A percentile compares a stretch with the other conserved stretches of the same genome.
Evolutionary conservation across 192 early-diverging fungal genomes (phyloP).

Genomic region (Backusella mclennaniae): DNA sequence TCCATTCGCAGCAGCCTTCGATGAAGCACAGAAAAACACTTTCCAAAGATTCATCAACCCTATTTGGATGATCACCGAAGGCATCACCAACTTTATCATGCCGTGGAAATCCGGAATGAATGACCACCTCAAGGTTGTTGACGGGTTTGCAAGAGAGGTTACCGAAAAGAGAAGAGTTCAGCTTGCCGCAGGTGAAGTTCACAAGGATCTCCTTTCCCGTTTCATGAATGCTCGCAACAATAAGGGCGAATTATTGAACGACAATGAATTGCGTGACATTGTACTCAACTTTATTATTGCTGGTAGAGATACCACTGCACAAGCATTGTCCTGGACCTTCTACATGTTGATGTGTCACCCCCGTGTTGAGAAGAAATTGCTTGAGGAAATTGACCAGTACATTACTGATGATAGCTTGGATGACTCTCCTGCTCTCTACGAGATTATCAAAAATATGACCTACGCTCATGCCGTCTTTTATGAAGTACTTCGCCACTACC

Average conservation of each 20-base stretch:
- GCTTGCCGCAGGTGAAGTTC: conserved; percentile 13
- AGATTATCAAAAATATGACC: conserved; percentile 33
- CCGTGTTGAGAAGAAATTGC: conserved; percentile 39
- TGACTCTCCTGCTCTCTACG: conserved; percentile 30
- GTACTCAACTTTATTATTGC: conserved; percentile 42
- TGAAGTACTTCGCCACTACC: conserved; percentile 65
- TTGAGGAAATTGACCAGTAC: conserved; percentile 37
- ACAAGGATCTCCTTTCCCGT: conserved; percentile 34
- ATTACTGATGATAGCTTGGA: conserved; percentile 30
- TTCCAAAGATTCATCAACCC: conserved; percentile 36
- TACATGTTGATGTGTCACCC: conserved; percentile 43
- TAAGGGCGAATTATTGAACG: conserved; percentile 23
- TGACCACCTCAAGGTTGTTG: conserved; percentile 26
- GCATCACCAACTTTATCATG: conserved; percentile 1
- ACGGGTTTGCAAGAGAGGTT: conserved; percentile 28
- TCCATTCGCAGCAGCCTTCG: conserved; percentile 55
- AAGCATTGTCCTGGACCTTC: conserved; percentile 50
- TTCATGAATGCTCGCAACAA: conserved; percentile 35
- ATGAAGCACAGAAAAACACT: conserved; percentile 42
- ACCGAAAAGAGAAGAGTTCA: conserved; percentile 28
- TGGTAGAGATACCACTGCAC: conserved; percentile 52
- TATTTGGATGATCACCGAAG: conserved; percentile 5
- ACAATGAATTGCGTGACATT: conserved; percentile 37
- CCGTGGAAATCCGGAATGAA: conserved; percentile 27
- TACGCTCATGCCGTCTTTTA: conserved; percentile 38